Conservation (phyloP, 2,329 filamentous ascomycete species). For the Keithomyces neogunnii region DNA sequence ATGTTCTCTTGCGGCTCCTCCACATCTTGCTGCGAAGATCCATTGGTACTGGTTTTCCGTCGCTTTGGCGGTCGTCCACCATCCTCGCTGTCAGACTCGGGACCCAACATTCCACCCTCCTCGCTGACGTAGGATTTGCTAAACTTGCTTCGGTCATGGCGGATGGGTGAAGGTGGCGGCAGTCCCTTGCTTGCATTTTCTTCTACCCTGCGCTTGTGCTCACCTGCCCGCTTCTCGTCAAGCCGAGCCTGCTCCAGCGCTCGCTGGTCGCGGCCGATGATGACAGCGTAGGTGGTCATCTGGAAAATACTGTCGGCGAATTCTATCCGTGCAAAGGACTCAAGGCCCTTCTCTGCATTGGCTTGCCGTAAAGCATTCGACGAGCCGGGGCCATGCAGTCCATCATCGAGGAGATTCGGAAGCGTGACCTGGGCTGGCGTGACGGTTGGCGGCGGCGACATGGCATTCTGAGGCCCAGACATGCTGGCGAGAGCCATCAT, state of each 20-base stretch:
- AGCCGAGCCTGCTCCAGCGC: constrained; percentile 47
- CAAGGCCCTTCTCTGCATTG: constrained; percentile 33
- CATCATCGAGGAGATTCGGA: constrained; percentile 26
- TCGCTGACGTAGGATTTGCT: constrained; percentile 61
- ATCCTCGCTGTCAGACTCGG: constrained; percentile 49
- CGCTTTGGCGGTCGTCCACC: constrained; percentile 37
- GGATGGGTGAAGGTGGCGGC: constrained; percentile 41
- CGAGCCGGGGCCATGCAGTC: constrained; percentile 18
- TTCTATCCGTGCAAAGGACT: constrained; percentile 53
- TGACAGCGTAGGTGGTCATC: constrained; percentile 66
- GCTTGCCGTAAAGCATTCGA: constrained; percentile 25
- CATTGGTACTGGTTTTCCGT: constrained; percentile 36
- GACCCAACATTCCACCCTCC: constrained; percentile 59
- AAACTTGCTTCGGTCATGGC: constrained; percentile 44
- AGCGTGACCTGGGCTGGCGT: constrained; percentile 38
- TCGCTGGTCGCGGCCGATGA: constrained; percentile 62
- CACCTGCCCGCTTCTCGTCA: constrained; percentile 39
- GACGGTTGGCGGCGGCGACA: constrained; percentile 35
- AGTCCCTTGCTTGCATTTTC: constrained; percentile 40
- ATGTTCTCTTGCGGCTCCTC: constrained; percentile 37
- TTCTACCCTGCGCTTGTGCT: constrained; percentile 34
- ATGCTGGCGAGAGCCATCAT: constrained; percentile 37
- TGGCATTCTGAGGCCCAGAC: constrained; percentile 25
- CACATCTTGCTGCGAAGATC: constrained; percentile 32
- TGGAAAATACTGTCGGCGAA: constrained; percentile 72